A percentile compares a stretch with the other conserved stretches of the same genome.
phyloP scores from a whole-genome alignment of 2,329 filamentous ascomycete species.

The Bipolaris sorokiniana region DNA sequence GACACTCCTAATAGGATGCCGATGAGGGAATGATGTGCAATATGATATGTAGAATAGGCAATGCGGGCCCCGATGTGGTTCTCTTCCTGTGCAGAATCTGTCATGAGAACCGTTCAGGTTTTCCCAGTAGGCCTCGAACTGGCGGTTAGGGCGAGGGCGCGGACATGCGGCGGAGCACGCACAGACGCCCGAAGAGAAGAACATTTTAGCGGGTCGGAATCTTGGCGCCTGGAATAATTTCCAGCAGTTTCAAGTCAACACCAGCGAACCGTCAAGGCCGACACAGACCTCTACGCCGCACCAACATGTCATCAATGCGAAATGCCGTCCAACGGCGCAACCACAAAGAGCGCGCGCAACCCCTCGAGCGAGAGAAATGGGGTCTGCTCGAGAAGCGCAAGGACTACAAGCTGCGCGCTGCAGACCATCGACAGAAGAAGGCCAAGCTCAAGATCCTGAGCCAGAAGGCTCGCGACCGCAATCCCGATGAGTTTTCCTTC shows the following conservation, averaged over 20 bases:
- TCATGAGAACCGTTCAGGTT: too few species aligned
- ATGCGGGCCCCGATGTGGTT: too few species aligned
- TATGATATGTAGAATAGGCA: too few species aligned
- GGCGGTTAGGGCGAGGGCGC: neutral
- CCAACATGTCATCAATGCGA: conserved; percentile 42
- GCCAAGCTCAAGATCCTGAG: conserved; percentile 64
- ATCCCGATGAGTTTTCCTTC: conserved; percentile 71
- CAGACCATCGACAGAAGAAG: conserved; percentile 68
- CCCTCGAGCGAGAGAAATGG: conserved; percentile 80
- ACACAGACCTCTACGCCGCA: conserved; percentile 2
- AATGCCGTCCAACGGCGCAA: conserved; percentile 71
- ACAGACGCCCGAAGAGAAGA: neutral
- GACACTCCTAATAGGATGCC: too few species aligned
- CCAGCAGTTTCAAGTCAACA: neutral
- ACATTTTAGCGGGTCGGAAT: conserved; percentile 1
- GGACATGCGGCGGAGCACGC: neutral
- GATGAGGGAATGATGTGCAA: too few species aligned
- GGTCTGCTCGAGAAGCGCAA: conserved; percentile 97
- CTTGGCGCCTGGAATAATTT: conserved; percentile 15
- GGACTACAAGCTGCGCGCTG: conserved; percentile 70
- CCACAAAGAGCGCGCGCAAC: conserved; percentile 89
- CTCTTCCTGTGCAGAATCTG: too few species aligned
- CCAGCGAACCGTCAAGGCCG: neutral
- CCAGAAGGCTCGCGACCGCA: conserved; percentile 65
- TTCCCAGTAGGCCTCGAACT: too few species aligned